Base-by-base conservation (phyloP, 208 protist species). In the Novymonas esmeraldas region DNA sequence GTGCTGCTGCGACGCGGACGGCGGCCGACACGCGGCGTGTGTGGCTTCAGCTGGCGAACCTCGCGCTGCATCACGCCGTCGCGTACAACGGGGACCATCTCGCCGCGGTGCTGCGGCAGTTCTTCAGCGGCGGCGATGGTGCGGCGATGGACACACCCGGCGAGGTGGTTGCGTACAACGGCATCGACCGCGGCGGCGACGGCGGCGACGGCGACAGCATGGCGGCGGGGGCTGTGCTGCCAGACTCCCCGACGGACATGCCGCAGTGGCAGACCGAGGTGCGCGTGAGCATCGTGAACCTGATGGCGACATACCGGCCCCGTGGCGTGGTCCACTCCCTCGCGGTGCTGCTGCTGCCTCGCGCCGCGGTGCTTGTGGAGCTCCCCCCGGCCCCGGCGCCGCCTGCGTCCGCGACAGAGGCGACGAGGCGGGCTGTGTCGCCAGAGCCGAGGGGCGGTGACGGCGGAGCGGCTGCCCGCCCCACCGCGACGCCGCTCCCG, bases 81-180 rank as follows among this genome's bases (percentile, higher is more conserved):
- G 54, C 76, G 41, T 77, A 83, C 61, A 81, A 81, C 42, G 84
- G 84, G 14, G 84, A 89, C 51, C 54, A 79, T 44, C 82, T 82
- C 54, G 51, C 78, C 4, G 79, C 82, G 38, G 74, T 82, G 29
- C 44, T 89, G 26, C 34, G 76, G 29, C 85, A 84, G 20, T 89
- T 71, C 64, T 84, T 89, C 29, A 73, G 31, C 66, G 45, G 26
- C 18, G 52, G 64, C 9, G 64, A 42, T 6, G 13, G 31, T 29
- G 57, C 42, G 20, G 59, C 31, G 14, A n/a, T n/a, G n/a, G n/a
- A n/a, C n/a, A n/a, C n/a, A n/a, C n/a, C n/a, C n/a, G n/a, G n/a
- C n/a, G n/a, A n/a, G n/a, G n/a, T n/a, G n/a, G n/a, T n/a, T n/a
- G n/a, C n/a, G n/a, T n/a, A n/a, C n/a, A n/a, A n/a, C n/a, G n/a